phyloP scores from a whole-genome alignment of 352 stramenopile species.

The Pythium vanterpoolii region DNA sequence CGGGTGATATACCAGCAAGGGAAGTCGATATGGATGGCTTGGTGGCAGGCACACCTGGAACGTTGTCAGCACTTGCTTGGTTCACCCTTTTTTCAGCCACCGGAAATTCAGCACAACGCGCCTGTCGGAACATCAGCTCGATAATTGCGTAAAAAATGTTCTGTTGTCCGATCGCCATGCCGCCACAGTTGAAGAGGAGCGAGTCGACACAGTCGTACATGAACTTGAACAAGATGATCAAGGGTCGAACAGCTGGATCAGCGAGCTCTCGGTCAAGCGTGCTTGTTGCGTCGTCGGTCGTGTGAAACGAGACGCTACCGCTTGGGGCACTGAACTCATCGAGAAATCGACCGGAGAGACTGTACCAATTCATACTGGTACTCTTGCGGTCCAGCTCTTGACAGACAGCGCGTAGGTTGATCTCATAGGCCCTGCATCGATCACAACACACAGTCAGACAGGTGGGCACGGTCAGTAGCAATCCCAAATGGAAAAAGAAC shows the following conservation, averaged over 20 bases:
- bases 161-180: constrained; percentile 70
- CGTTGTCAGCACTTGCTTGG: background rate
- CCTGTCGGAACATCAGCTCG: constrained; percentile 76
- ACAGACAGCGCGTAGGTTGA: constrained; percentile 59
- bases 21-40: background rate
- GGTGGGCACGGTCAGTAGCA: background rate
- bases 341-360: constrained; percentile 50
- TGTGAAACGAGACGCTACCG: constrained; percentile 1
- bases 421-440: constrained; percentile 52
- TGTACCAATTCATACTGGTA: constrained; percentile 51
- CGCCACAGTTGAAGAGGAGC: constrained; percentile 71
- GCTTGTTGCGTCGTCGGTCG: constrained; percentile 12
- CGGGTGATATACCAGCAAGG: constrained; percentile 32
- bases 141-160: constrained; percentile 76
- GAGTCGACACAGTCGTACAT: constrained; percentile 81
- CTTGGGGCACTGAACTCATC: constrained; percentile 23
- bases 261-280: constrained; percentile 14
- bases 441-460: background rate
- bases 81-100: constrained; percentile 41
- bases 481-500: constrained; percentile 9
- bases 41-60: background rate
- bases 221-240: constrained; percentile 67
- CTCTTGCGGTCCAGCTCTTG: constrained; percentile 45
- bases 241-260: constrained; percentile 13
- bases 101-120: constrained; percentile 55